A percentile compares a stretch with the other conserved stretches of the same genome.
phyloP scores from a whole-genome alignment of 148 eudicot species.

The Rhododendron kiyosumense region DNA sequence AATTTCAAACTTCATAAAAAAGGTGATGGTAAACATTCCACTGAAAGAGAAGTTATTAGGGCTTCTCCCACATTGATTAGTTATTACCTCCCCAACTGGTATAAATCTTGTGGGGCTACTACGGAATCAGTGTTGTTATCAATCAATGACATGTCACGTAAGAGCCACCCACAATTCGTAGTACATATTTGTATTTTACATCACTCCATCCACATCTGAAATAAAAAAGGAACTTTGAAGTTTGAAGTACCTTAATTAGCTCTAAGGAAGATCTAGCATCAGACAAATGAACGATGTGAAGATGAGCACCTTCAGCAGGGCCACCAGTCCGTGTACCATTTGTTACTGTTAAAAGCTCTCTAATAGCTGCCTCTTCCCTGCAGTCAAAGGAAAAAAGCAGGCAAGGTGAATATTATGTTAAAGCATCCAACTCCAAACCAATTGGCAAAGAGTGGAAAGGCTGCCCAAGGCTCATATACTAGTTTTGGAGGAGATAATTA shows the following conservation, averaged over 20 bases:
- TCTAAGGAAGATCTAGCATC: conserved; percentile 80
- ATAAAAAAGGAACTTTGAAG: too few relatives aligned
- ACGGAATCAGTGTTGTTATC: not conserved
- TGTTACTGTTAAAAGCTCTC: conserved; percentile 61
- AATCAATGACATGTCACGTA: not conserved
- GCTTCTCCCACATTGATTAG: not conserved
- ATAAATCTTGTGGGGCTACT: not conserved
- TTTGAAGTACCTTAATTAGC: conserved; percentile 59
- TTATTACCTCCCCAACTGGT: not conserved
- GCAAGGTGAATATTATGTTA: not conserved
- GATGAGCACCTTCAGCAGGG: conserved; percentile 93
- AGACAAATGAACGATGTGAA: conserved; percentile 88
- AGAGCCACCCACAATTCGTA: not conserved
- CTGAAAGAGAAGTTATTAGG: not conserved
- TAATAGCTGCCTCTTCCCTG: conserved; percentile 93
- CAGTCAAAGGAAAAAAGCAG: not conserved
- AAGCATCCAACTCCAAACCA: too few relatives aligned
- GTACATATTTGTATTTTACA: not conserved
- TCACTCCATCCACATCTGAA: not conserved
- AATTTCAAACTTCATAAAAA: not conserved
- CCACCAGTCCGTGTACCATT: conserved; percentile 71
- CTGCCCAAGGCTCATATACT: too few relatives aligned
- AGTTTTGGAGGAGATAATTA: too few relatives aligned
- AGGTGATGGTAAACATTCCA: not conserved
- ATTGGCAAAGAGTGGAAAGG: too few relatives aligned